These are phyloP conservation scores for Pyracantha coccinea DNA, from an alignment of 331 rosid species.

Conservation along the genomic window DNA sequence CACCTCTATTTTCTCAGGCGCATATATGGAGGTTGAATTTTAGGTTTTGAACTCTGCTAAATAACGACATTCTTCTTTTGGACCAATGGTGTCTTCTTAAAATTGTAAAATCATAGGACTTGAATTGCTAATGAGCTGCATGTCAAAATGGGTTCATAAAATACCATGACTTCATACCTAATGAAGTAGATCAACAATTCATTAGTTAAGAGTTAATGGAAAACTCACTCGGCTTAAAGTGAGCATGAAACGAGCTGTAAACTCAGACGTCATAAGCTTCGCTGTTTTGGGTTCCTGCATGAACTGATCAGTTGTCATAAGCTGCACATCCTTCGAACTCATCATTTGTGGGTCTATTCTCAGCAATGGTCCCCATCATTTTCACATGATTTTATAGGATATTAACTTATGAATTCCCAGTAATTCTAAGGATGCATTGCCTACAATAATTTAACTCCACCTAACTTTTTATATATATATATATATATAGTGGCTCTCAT, in stretches of 20 bases:
- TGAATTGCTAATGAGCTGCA: background rate
- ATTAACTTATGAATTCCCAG: background rate
- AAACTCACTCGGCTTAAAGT: background rate
- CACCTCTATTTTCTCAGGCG: background rate
- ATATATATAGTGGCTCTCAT: background rate
- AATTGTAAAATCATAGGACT: too few species aligned
- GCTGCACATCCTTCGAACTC: background rate
- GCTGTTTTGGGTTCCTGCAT: background rate
- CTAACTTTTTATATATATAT: background rate
- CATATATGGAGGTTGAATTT: background rate
- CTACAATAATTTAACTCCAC: constrained; percentile 14
- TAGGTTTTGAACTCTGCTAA: background rate
- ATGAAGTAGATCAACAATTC: background rate
- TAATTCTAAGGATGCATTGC: constrained; percentile 6
- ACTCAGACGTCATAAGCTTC: background rate
- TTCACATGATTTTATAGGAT: background rate
- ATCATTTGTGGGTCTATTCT: background rate
- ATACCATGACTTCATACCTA: background rate
- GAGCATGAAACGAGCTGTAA: background rate
- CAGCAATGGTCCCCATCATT: background rate
- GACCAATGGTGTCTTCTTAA: background rate
- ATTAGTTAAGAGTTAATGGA: background rate
- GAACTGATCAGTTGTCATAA: background rate
- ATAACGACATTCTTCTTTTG: background rate
- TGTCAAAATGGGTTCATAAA: background rate